Evolutionary conservation across 805 yeast species (phyloP).

Genomic region (Pichia gijzeniarum): DNA sequence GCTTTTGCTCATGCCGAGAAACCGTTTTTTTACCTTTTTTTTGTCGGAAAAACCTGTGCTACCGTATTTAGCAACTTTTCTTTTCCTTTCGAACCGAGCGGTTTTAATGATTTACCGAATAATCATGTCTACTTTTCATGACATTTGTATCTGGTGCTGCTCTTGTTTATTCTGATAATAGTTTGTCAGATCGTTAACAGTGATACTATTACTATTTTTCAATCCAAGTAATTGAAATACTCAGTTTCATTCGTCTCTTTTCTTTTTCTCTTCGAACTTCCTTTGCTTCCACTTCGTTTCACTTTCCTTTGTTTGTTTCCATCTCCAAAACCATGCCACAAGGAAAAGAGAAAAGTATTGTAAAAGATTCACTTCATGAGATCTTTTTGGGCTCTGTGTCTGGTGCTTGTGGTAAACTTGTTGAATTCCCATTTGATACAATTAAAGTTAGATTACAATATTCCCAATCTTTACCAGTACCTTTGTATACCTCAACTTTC

Average conservation of each 20-base stretch:
- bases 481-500: slow-evolving; percentile 50
- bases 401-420: slow-evolving; percentile 76
- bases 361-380: slow-evolving; percentile 32
- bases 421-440: slow-evolving; percentile 92
- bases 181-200: too few species aligned
- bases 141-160: neutral
- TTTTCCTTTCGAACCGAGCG: too few species aligned
- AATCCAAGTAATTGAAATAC: too few species aligned
- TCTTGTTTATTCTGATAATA: too few species aligned
- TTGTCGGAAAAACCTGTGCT: neutral
- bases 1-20: too few species aligned
- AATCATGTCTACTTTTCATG: too few species aligned
- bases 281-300: neutral
- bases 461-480: slow-evolving; percentile 53
- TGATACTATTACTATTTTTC: too few species aligned
- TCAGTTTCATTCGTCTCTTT: too few species aligned
- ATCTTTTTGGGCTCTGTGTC: slow-evolving; percentile 49
- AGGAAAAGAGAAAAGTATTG: slow-evolving; percentile 11
- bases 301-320: neutral
- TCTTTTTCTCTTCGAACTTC: too few species aligned
- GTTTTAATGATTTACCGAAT: too few species aligned
- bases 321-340: neutral
- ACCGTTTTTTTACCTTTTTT: too few species aligned
- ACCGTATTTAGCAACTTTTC: neutral
- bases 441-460: slow-evolving; percentile 77